Evolutionary conservation across 2,329 filamentous ascomycete species (phyloP), one percentile per base, ranked within the genome.

Genomic region (Eutypa lata): DNA sequence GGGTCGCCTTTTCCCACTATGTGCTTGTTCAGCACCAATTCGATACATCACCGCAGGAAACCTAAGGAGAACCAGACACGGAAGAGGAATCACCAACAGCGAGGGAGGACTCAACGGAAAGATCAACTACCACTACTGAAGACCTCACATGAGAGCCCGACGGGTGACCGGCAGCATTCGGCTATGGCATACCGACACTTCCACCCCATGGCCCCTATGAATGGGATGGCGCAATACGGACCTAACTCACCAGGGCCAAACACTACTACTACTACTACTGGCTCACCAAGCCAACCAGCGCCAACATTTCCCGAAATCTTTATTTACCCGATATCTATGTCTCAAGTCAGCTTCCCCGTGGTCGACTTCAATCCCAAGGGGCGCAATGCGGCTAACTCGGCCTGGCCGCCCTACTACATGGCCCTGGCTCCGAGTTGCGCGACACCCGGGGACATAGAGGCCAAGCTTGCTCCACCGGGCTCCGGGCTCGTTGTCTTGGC

Each of bases 281-380:
- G n/a, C n/a, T n/a, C 22, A 31, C 13, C 48, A 18, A 35, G 49
- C 24, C 42, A 37, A 8, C 11, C 10, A 6, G 11, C 42, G 22
- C 22, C 21, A 13, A 18, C 22, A 8, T 24, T n/a, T 26, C 42
- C 42, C 14, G 35, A 50, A 35, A 26, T 64, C 46, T 64, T 64
- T 50, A 53, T 67, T 7, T 61, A 61, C 49, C 62, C 65, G 2
- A 49, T 48, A 49, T 59, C 58, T 1, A 33, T 44, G 2, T 38
- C 45, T 10, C 61, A 67, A 46, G 52, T 63, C 31, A 57, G 51
- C 11, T 62, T 68, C 40, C 57, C 65, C 2, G 59, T 68, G 3
- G 64, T 68, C n/a, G 52, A 66, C 54, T 57, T 64, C 54, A 62
- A 54, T 40, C 24, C 49, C 3, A 46, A 22, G 13, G 38, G 49